Evolutionary conservation across 768 basidiomycete genomes (phyloP), one percentile per base, ranked within the genome.

Genomic region (Fomitopsis serialis): DNA sequence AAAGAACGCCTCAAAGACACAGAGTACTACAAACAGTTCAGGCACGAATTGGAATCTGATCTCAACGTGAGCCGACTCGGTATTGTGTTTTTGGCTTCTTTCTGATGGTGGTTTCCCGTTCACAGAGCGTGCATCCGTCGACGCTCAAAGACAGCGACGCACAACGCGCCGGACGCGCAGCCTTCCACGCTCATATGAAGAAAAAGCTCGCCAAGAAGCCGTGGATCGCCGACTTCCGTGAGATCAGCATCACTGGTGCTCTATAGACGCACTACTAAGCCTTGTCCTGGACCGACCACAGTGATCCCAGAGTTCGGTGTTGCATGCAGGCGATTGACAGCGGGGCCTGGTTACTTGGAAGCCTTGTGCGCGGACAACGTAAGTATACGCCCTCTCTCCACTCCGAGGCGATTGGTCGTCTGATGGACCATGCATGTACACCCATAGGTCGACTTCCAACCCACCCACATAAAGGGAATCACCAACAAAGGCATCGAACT

Each of bases 291-390:
- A n/a, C 21, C 23, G 29, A 44, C 7, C 22, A n/a, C 42, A 82
- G 80, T 84, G n/a, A 71, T 84, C 23, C 82, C 84, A 12, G 69
- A 78, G 44, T 86, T 84, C 58, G 69, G 76, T 5, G 76, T 83
- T 15, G 74, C 70, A 4, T 87, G 84, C 66, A 73, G 83, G 24
- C 73, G 85, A n/a, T 65, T 85, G 45, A 87, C 85, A 0, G 82
- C 84, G 1, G 85, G 83, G 0, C 81, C 81, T 10, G 84, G 85
- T 6, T 87, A 84, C 61, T 73, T 87, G 29, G 82, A 86, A 58
- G 80, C 85, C 0, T 67, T 87, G 2, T 80, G 78, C 54, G 74
- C 78, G 66, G 78, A 81, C 56, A 85, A 86, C 60, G 85, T 81
- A 54, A 32, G 68, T 52, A 23, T 32, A 17, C 51, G 54, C 15